phyloP scores from a whole-genome alignment of 2,329 filamentous ascomycete genomes.

The Paracamarosporium sp. region DNA sequence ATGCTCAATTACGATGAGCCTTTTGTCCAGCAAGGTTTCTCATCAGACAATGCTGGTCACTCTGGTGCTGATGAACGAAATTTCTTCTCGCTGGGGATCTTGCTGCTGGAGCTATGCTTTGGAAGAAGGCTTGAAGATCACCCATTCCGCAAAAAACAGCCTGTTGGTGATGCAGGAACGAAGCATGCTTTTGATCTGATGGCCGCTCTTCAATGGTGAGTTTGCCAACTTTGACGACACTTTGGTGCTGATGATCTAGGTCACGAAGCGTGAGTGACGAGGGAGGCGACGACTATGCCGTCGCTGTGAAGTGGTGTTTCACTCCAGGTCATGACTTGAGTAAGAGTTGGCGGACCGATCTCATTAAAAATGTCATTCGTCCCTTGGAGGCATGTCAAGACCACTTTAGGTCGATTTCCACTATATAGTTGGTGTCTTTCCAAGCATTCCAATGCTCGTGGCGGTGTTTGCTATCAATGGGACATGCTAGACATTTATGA shows the following conservation, averaged over 20 bases:
- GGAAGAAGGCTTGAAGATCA: slow-evolving; percentile 21
- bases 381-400: slow-evolving; percentile 22
- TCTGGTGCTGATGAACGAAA: slow-evolving; percentile 14
- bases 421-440: neutral
- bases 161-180: neutral
- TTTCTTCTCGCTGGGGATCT: slow-evolving; percentile 25
- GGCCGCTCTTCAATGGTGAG: slow-evolving; percentile 21
- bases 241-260: neutral
- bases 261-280: slow-evolving; percentile 17
- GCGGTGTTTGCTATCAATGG: too few relatives aligned
- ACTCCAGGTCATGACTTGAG: slow-evolving; percentile 4
- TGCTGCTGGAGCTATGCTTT: slow-evolving; percentile 28
- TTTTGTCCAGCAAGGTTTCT: slow-evolving; percentile 73
- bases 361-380: slow-evolving; percentile 24
- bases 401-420: slow-evolving; percentile 10
- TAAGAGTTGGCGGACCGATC: slow-evolving; percentile 19
- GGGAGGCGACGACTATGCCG: slow-evolving; percentile 23
- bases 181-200: slow-evolving; percentile 23
- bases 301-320: slow-evolving; percentile 29
- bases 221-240: neutral
- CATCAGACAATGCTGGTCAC: slow-evolving; percentile 63
- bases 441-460: too few relatives aligned
- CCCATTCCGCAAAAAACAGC: slow-evolving; percentile 14
- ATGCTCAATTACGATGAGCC: slow-evolving; percentile 61
- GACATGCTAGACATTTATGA: too few relatives aligned